These are phyloP conservation scores for Schwanniomyces vanrijiae DNA, from an alignment of 805 yeast species.

Conservation along the genomic window DNA sequence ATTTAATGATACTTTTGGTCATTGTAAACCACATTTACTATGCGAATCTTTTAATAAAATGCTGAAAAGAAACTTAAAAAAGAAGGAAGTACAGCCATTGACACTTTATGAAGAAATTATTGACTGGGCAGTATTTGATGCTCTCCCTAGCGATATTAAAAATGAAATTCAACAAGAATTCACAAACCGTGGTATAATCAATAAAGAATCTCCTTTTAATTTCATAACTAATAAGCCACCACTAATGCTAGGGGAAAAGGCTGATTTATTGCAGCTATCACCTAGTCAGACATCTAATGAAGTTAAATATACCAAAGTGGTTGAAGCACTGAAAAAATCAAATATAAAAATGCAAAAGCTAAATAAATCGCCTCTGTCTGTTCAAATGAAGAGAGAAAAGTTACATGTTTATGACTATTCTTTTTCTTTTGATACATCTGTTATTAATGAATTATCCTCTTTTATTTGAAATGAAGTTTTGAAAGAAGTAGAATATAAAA, in stretches of 20 bases:
- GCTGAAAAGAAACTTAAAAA: neutral
- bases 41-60: no score
- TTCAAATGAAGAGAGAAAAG: slow-evolving; percentile 5
- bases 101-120: slow-evolving; percentile 25
- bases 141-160: slow-evolving; percentile 66
- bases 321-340: slow-evolving; percentile 29
- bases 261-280: slow-evolving; percentile 36
- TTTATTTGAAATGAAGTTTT: slow-evolving; percentile 35
- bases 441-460: slow-evolving; percentile 39
- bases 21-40: no score
- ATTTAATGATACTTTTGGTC: neutral
- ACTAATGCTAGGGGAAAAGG: slow-evolving; percentile 15
- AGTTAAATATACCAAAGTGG: slow-evolving; percentile 30
- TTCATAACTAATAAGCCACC: neutral
- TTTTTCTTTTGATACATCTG: slow-evolving; percentile 33
- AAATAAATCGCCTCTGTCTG: slow-evolving; percentile 14
- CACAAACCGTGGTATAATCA: slow-evolving; percentile 38
- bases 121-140: slow-evolving; percentile 64
- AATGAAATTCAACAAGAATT: slow-evolving; percentile 59
- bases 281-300: slow-evolving; percentile 30
- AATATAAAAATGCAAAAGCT: slow-evolving; percentile 10
- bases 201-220: neutral
- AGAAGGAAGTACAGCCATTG: neutral
- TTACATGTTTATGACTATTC: slow-evolving; percentile 16
- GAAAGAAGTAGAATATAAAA: slow-evolving; percentile 32